These are phyloP conservation scores for Discostella pseudostelligera DNA, from an alignment of 108 stramenopile species.

Conservation along the genomic window DNA sequence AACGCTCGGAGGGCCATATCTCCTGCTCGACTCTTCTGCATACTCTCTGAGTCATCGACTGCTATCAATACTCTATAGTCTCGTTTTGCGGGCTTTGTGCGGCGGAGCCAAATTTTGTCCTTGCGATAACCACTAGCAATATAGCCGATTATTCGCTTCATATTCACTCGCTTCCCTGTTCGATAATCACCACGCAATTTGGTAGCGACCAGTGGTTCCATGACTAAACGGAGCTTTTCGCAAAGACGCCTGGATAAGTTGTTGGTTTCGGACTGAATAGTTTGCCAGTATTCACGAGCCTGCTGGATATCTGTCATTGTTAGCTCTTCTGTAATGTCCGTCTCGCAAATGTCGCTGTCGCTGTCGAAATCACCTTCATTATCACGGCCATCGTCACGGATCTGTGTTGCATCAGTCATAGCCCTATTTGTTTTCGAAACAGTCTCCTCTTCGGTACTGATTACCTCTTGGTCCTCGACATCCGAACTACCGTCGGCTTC, in stretches of 20 bases:
- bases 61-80: constrained; percentile 94
- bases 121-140: constrained; percentile 98
- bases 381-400: constrained; percentile 28
- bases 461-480: constrained; percentile 32
- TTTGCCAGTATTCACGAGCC: constrained; percentile 64
- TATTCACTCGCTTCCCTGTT: constrained; percentile 98
- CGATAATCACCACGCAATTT: constrained; percentile 97
- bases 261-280: constrained; percentile 77
- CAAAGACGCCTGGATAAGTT: constrained; percentile 87
- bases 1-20: constrained; percentile 90
- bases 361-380: constrained; percentile 40
- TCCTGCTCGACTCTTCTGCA: constrained; percentile 90
- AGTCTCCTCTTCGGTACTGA: constrained; percentile 21
- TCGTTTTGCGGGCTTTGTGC: constrained; percentile 98
- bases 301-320: constrained; percentile 42
- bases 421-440: constrained; percentile 14
- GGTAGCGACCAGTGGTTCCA: constrained; percentile 95
- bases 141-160: constrained; percentile 98
- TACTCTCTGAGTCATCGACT: constrained; percentile 97
- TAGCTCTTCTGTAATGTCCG: constrained; percentile 42
- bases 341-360: constrained; percentile 44
- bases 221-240: constrained; percentile 94
- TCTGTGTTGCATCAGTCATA: constrained; percentile 24
- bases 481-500: constrained; percentile 20
- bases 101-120: constrained; percentile 99